A percentile compares a stretch with the other conserved stretches of the same genome.
These are phyloP conservation scores for Deinandra increscens DNA, from an alignment of 129 eudicot genomes.

Conservation along the genomic window DNA sequence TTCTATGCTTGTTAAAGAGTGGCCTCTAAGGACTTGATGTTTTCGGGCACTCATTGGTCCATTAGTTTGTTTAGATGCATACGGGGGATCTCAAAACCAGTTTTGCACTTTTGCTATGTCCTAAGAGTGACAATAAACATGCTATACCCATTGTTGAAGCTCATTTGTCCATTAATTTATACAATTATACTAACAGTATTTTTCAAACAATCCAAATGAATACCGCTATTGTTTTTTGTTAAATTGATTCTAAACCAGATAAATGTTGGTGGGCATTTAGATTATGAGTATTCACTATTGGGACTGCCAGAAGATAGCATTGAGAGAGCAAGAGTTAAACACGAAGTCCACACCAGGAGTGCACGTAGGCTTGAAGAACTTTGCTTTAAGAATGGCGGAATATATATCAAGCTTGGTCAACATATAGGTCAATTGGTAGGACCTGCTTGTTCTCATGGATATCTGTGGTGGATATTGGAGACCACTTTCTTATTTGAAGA, in stretches of 20 bases:
- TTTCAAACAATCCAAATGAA: background rate
- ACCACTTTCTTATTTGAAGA: background rate
- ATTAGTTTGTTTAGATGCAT: background rate
- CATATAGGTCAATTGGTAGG: slow-evolving; percentile 89
- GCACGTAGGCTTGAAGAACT: slow-evolving; percentile 77
- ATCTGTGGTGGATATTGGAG: background rate
- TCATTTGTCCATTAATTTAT: background rate
- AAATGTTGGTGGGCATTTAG: slow-evolving; percentile 33
- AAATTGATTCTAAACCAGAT: slow-evolving; percentile 25
- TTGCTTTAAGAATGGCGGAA: slow-evolving; percentile 89
- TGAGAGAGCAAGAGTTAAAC: slow-evolving; percentile 64
- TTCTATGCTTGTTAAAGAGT: slow-evolving; percentile 6
- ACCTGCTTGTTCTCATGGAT: slow-evolving; percentile 4
- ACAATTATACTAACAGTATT: background rate
- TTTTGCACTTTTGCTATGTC: background rate
- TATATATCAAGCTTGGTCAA: slow-evolving; percentile 96
- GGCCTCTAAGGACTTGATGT: background rate
- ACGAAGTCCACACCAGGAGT: slow-evolving; percentile 82
- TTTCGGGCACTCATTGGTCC: background rate
- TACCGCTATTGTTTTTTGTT: no score
- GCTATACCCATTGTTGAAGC: background rate
- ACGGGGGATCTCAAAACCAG: background rate
- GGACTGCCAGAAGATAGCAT: slow-evolving; percentile 70
- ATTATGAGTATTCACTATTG: slow-evolving; percentile 81
- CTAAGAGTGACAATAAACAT: background rate